Conservation (phyloP, 176 grass and related monocot genomes). For the Aegilops tauschii region DNA sequence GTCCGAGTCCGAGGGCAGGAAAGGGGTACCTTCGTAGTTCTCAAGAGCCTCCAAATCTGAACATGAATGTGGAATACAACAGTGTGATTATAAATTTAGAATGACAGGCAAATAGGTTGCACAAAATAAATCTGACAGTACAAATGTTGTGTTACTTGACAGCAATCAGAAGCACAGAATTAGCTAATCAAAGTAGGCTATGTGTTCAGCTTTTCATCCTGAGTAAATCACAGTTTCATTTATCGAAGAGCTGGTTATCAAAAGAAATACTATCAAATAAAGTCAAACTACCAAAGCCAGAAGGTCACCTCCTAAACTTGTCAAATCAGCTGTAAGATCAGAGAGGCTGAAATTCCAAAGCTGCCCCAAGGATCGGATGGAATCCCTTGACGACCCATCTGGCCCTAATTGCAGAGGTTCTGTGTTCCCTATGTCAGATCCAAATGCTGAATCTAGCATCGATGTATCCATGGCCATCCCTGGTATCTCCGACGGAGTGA, state of each 20-base stretch:
- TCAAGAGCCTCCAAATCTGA: slow-evolving; percentile 84
- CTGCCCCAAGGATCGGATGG: slow-evolving; percentile 81
- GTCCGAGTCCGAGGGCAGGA: slow-evolving; percentile 87
- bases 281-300: slow-evolving; percentile 1
- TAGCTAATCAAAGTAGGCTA: not conserved
- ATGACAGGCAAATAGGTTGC: not conserved
- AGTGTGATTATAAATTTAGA: slow-evolving; percentile 6
- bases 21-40: slow-evolving; percentile 81
- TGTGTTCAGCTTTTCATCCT: not conserved
- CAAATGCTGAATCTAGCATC: slow-evolving; percentile 67
- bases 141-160: not conserved
- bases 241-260: not conserved
- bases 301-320: slow-evolving; percentile 84
- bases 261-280: not conserved
- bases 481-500: slow-evolving; percentile 78
- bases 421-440: slow-evolving; percentile 52
- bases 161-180: not conserved
- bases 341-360: slow-evolving; percentile 98
- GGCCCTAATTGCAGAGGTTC: slow-evolving; percentile 69
- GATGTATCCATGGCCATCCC: slow-evolving; percentile 81
- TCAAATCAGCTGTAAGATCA: slow-evolving; percentile 89
- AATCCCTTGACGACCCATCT: slow-evolving; percentile 79
- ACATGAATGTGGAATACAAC: not conserved
- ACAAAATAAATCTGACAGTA: not conserved
- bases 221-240: not conserved